A percentile compares a stretch with the other conserved stretches of the same genome.
phyloP scores from a whole-genome alignment of 2,329 filamentous ascomycete species.

The Sporothrix mexicana region DNA sequence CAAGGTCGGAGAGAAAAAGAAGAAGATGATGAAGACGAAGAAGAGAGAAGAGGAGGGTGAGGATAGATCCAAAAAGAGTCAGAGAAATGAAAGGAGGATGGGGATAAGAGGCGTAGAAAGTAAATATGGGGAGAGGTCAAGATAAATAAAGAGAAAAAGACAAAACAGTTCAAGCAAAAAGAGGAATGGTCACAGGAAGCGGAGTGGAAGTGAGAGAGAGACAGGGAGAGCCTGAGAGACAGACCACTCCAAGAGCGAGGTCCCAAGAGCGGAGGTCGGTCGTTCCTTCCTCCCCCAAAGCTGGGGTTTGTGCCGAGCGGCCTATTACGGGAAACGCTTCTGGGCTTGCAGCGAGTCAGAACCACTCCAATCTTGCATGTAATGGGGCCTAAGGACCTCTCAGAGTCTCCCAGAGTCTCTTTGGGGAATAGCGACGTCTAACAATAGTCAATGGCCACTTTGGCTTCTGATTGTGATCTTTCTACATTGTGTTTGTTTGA shows the following conservation, averaged over 20 bases:
- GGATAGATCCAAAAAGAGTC: neutral
- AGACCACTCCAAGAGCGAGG: neutral
- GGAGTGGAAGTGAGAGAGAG: neutral
- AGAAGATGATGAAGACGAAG: neutral
- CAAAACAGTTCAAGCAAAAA: neutral
- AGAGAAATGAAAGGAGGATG: neutral
- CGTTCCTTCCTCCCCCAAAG: neutral
- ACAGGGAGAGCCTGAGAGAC: neutral
- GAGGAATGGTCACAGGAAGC: neutral
- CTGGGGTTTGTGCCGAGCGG: constrained; percentile 20
- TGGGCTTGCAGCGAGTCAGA: neutral
- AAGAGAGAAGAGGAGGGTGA: neutral
- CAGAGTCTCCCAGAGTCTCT: neutral
- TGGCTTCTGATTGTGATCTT: neutral
- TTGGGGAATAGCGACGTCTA: neutral
- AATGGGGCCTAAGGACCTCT: neutral
- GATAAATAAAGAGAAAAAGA: constrained; percentile 11
- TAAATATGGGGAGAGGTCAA: constrained; percentile 5
- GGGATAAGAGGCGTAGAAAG: neutral
- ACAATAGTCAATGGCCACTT: neutral
- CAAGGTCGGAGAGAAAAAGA: neutral
- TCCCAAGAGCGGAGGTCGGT: neutral
- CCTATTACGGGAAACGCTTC: neutral
- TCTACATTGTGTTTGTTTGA: neutral
- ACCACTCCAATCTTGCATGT: neutral